Base-by-base conservation (phyloP, 805 yeast genomes). In the Suhomyces pyralidae region DNA sequence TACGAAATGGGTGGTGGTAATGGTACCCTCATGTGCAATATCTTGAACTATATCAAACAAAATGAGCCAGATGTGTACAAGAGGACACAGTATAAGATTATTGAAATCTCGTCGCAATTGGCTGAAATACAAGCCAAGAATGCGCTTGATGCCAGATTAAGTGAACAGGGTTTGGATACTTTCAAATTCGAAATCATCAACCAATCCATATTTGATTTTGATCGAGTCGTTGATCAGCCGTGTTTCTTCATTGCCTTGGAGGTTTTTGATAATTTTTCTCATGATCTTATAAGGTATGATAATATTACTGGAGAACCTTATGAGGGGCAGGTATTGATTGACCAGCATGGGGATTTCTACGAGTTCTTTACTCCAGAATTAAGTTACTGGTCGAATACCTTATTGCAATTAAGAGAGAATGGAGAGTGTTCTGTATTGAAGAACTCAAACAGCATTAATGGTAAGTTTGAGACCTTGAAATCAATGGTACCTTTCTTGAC, bases 1-100 rank as follows among this genome's bases (percentile, higher is more conserved):
- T 90, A 89, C 68, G 97, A 90, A 68, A 82, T 88, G 77, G 97
- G 96, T 54, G 96, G 91, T 19, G 96, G 96, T 58, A 90, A 90
- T 61, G 96, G 96, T 42, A 89, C 96, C 0, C 68, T 90, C 54
- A 90, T 90, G 96, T 66, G 78, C 50, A 86, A 89, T 61, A 80
- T 90, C 9, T 67, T 90, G 56, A 84, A 85, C 61, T 89, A 77
- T 63, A 78, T 90, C 54, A 74, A 81, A 55, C 70, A 69, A 25
- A 72, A 78, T 19, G 85, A 86, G 57, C 92, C 96, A 0, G 91
- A 86, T 38, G 83, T 89, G n/a, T 90, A 88, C 65, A 67, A 71
- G 10, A 74, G 82, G 38, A 85, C 90, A 0, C 77, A 78, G 58
- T 90, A 90, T 64, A 82, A 81, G 63, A 84, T 88, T 50, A 83